Evolutionary conservation across 306 rosid genomes (phyloP), one percentile per base, ranked within the genome.

Genomic region (Psophocarpus tetragonolobus): DNA sequence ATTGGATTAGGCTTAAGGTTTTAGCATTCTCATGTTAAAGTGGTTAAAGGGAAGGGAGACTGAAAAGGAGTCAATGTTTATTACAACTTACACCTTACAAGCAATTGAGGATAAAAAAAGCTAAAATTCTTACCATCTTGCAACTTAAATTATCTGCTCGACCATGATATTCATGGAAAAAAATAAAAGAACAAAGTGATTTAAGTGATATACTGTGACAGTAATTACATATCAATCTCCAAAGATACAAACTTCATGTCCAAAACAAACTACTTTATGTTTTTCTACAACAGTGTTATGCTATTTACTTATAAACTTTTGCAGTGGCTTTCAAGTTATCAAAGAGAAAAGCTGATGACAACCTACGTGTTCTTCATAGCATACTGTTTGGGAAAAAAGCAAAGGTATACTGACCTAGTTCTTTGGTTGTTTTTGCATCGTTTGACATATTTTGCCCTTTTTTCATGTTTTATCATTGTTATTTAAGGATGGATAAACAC

Each of bases 321-420:
- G 73, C 85, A 93, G 98, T 93, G 85, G 91, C 91, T 64, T 93
- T 86, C 91, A 93, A 87, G 85, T 75, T 93, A 74, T 87, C 94
- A 6, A 93, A 93, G 93, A 87, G 94, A 87, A 93, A 91, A 84
- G 73, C 88, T 27, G 98, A 93, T 75, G 98, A 91, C 64, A 91
- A 88, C 79, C 83, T 93, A 64, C 98, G 90, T 58, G 39, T 83
- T 2, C 91, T 93, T 58, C 98, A 93, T 78, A 82, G 66, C 23
- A 81, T 93, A 76, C 91, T 93, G 63, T 93, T 87, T 35, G 94
- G 94, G 26, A 91, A 87, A 80, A 91, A 82, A 71, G 94, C 88
- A 26, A 93, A 93, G 96, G 98, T 93, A 26, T 42, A 17, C 6
- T 64, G 23, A 45, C 73, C 33, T 10, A 36, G 10, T 4, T 38